Percentiles rank a stretch among this genome's conserved stretches.
Evolutionary conservation across 148 eudicot genomes (phyloP).

Genomic region (Pharnaceum exiguum): DNA sequence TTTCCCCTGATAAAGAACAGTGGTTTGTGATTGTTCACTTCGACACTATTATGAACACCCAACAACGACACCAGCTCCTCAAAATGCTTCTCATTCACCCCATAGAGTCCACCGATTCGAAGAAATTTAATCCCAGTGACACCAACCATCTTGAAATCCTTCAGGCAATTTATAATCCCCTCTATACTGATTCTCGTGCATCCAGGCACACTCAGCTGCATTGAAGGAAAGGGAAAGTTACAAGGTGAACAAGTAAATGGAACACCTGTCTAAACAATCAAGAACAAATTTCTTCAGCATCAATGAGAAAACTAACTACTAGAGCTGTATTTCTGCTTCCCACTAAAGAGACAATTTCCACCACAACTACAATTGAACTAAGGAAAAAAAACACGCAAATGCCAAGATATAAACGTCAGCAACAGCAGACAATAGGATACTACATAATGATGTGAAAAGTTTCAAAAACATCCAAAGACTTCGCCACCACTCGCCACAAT

Average conservation of each 20-base stretch:
- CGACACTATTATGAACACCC: slow-evolving; percentile 20
- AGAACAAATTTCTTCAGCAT: no score
- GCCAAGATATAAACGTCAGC: no score
- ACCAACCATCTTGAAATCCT: slow-evolving; percentile 37
- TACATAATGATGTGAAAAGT: no score
- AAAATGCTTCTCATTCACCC: slow-evolving; percentile 47
- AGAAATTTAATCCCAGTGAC: slow-evolving; percentile 53
- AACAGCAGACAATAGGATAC: no score
- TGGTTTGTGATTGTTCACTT: slow-evolving; percentile 30
- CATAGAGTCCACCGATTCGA: slow-evolving; percentile 60
- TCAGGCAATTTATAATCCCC: slow-evolving; percentile 50
- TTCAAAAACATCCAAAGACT: no score
- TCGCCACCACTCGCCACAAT: no score
- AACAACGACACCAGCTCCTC: slow-evolving; percentile 59
- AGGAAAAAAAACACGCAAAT: no score
- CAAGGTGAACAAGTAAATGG: background rate
- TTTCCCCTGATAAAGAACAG: slow-evolving; percentile 44
- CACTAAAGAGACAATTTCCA: no score
- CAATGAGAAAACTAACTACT: no score
- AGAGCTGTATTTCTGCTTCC: no score
- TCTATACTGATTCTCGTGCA: slow-evolving; percentile 65
- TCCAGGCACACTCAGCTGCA: slow-evolving; percentile 79
- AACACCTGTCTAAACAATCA: background rate
- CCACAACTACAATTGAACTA: no score
- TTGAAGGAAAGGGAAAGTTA: background rate